Conservation (phyloP, 2,329 filamentous ascomycete species). For the Coniella lustricola region DNA sequence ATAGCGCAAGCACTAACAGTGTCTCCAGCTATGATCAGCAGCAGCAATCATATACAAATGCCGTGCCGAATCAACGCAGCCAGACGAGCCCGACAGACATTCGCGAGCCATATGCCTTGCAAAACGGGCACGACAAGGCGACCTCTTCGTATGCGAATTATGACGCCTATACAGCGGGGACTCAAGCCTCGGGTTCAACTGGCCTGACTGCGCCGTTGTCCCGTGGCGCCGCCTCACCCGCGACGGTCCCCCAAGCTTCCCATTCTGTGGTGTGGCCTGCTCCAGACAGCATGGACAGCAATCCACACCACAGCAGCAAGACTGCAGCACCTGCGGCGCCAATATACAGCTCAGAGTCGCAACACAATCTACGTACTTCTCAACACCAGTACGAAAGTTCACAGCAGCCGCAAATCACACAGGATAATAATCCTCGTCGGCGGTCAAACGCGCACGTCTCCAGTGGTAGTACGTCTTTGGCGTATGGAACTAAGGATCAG, state of each 20-base stretch:
- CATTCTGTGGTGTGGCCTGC: too few relatives aligned
- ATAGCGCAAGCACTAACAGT: slow-evolving; percentile 14
- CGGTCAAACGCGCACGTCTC: too few relatives aligned
- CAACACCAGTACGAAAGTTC: slow-evolving; percentile 12
- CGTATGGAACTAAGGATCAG: too few relatives aligned
- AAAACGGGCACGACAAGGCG: slow-evolving; percentile 10
- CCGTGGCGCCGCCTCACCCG: too few relatives aligned
- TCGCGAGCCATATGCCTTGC: slow-evolving; percentile 29
- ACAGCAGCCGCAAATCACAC: slow-evolving; percentile 17
- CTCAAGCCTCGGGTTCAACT: too few relatives aligned
- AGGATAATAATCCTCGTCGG: slow-evolving; percentile 20
- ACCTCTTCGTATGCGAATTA: slow-evolving; percentile 21
- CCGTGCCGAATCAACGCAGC: slow-evolving; percentile 11
- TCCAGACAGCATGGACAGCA: slow-evolving; percentile 20
- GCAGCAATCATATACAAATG: slow-evolving; percentile 18
- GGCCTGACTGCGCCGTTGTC: too few relatives aligned
- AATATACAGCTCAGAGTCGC: slow-evolving; percentile 19
- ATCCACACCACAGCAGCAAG: slow-evolving; percentile 24
- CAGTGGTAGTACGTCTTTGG: too few relatives aligned
- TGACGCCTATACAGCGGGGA: slow-evolving; percentile 3
- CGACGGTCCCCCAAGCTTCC: too few relatives aligned
- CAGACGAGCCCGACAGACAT: slow-evolving; percentile 20
- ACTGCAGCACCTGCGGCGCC: slow-evolving; percentile 18
- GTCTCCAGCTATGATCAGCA: slow-evolving; percentile 18
- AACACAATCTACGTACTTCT: too few relatives aligned